These are phyloP conservation scores for Usnea hakonensis DNA, from an alignment of 495 filamentous ascomycete genomes.

Conservation along the genomic window DNA sequence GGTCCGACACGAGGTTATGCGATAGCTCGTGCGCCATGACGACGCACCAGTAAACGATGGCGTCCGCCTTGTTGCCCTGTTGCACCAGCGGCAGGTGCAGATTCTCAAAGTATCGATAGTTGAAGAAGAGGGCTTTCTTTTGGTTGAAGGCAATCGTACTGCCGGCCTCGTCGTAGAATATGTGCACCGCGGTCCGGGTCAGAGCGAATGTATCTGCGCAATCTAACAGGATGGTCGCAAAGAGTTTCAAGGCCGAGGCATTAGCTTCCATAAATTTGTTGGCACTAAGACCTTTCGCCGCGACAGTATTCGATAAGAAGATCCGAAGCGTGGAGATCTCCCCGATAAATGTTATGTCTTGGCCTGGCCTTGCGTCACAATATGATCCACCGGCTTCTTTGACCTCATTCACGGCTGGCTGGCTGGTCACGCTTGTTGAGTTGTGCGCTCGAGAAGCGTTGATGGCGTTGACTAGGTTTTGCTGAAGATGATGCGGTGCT, in stretches of 20 bases:
- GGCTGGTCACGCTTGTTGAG: slow-evolving; percentile 59
- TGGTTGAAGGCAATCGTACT: slow-evolving; percentile 89
- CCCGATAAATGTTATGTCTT: slow-evolving; percentile 69
- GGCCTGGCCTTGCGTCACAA: slow-evolving; percentile 74
- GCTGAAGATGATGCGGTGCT: slow-evolving; percentile 45
- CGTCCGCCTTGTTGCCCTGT: slow-evolving; percentile 43
- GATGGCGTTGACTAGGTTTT: slow-evolving; percentile 68
- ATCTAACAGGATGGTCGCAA: slow-evolving; percentile 63
- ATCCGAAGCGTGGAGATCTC: slow-evolving; percentile 65
- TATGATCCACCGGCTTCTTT: slow-evolving; percentile 74
- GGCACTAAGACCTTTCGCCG: slow-evolving; percentile 27
- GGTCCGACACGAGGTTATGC: slow-evolving; percentile 77
- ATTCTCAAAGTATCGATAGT: slow-evolving; percentile 76
- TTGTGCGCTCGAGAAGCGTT: slow-evolving; percentile 73
- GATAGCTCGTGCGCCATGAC: slow-evolving; percentile 88
- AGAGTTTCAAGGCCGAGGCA: slow-evolving; percentile 54
- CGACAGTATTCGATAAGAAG: slow-evolving; percentile 51
- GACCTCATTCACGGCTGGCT: slow-evolving; percentile 62
- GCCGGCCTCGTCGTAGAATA: slow-evolving; percentile 76
- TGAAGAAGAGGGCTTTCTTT: slow-evolving; percentile 84
- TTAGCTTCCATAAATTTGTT: slow-evolving; percentile 56
- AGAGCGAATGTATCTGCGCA: slow-evolving; percentile 66
- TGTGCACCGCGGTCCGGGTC: slow-evolving; percentile 57
- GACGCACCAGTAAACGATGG: slow-evolving; percentile 84
- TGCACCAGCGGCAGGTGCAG: slow-evolving; percentile 53